A percentile compares a stretch with the other conserved stretches of the same genome.
phyloP scores from a whole-genome alignment of 1,139 yeast genomes.

The Pneumocystis jirovecii region DNA sequence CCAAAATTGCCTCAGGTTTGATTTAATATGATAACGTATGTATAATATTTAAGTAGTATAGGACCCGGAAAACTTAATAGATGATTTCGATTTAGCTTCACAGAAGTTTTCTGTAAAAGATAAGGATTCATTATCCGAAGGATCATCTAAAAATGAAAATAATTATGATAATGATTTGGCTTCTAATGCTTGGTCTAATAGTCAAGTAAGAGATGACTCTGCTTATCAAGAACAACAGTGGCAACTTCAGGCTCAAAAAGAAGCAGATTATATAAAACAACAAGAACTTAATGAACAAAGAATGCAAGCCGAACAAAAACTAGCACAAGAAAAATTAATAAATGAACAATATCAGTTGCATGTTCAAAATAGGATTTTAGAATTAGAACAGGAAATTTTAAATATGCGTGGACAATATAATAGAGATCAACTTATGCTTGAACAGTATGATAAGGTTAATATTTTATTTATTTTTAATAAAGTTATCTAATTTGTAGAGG shows the following conservation, averaged over 20 bases:
- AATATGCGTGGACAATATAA: conserved; percentile 71
- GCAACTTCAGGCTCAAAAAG: conserved; percentile 32
- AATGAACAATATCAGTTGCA: conserved; percentile 61
- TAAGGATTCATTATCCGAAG: conserved; percentile 24
- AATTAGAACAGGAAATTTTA: conserved; percentile 65
- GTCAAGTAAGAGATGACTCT: conserved; percentile 27
- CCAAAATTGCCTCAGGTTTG: conserved; percentile 48
- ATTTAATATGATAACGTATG: conserved; percentile 15
- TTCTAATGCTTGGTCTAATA: conserved; percentile 26
- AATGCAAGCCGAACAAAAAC: conserved; percentile 48
- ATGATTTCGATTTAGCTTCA: conserved; percentile 31
- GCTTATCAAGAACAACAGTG: conserved; percentile 27
- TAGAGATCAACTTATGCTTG: conserved; percentile 67
- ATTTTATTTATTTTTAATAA: background rate
- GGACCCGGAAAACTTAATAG: conserved; percentile 54
- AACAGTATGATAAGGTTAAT: conserved; percentile 56
- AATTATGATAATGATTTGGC: background rate
- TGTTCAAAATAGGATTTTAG: conserved; percentile 66
- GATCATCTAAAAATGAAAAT: background rate
- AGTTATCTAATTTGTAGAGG: conserved; percentile 23
- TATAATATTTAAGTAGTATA: conserved; percentile 14
- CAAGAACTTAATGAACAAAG: conserved; percentile 55
- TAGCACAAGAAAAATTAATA: conserved; percentile 58
- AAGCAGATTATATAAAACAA: conserved; percentile 31
- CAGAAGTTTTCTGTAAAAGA: conserved; percentile 32